A percentile compares a stretch with the other conserved stretches of the same genome.
These are phyloP conservation scores for Lathyrus aphaca DNA, from an alignment of 306 rosid species.

Conservation along the genomic window DNA sequence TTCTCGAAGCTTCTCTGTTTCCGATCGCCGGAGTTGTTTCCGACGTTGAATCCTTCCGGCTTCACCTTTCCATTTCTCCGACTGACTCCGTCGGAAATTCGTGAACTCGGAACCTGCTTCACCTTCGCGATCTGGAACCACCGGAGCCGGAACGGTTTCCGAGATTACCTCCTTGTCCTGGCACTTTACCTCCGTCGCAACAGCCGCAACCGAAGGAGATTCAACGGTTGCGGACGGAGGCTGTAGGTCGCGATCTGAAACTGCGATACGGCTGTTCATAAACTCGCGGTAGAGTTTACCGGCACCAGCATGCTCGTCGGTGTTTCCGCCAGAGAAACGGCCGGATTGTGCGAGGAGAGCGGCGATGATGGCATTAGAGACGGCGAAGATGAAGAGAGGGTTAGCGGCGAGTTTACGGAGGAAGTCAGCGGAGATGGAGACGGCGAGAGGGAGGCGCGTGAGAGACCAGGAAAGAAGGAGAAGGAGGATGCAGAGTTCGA, in stretches of 20 bases:
- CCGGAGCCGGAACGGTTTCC: constrained; percentile 35
- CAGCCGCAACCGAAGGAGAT: background rate
- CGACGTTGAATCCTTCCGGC: background rate
- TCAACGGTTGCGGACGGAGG: background rate
- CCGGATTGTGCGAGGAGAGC: constrained; percentile 64
- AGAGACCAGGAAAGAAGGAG: constrained; percentile 58
- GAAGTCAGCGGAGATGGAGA: constrained; percentile 50
- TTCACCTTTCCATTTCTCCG: constrained; percentile 53
- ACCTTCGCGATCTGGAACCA: background rate
- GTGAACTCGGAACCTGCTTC: constrained; percentile 23
- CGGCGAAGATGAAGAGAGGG: constrained; percentile 75
- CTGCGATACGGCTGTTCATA: constrained; percentile 24
- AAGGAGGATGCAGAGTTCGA: constrained; percentile 48
- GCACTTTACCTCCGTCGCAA: constrained; percentile 29
- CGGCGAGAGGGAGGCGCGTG: constrained; percentile 67
- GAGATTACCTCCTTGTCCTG: constrained; percentile 69
- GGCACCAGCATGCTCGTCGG: constrained; percentile 3
- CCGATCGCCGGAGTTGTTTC: constrained; percentile 58
- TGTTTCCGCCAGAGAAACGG: constrained; percentile 8
- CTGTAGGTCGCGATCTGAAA: background rate
- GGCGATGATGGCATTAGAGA: constrained; percentile 76
- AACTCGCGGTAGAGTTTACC: constrained; percentile 40
- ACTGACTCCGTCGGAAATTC: constrained; percentile 50
- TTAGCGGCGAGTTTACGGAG: constrained; percentile 44
- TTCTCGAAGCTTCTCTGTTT: constrained; percentile 53